These are phyloP conservation scores for Cryptococcus floricola DNA, from an alignment of 1,284 basidiomycete genomes.

Conservation along the genomic window DNA sequence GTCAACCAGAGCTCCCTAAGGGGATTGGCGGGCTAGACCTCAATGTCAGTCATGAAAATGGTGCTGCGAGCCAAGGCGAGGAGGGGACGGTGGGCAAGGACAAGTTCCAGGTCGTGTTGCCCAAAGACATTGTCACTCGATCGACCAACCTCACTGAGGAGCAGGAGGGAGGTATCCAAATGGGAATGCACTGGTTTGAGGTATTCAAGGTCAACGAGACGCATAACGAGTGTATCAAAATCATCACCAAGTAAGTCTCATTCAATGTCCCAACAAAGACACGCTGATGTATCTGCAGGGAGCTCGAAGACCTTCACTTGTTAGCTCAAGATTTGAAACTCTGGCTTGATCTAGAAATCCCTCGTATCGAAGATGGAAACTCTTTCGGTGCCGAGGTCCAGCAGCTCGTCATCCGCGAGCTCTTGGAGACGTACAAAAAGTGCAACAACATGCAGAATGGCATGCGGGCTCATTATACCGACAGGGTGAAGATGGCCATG, in stretches of 20 bases:
- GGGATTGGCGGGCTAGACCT: neutral
- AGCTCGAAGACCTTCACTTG: constrained; percentile 25
- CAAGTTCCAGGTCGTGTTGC: neutral
- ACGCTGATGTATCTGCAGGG: constrained; percentile 13
- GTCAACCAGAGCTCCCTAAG: constrained; percentile 9
- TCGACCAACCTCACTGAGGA: neutral
- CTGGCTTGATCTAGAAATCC: constrained; percentile 38
- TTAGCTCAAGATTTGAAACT: constrained; percentile 23
- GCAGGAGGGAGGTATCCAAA: constrained; percentile 2
- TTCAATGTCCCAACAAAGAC: neutral
- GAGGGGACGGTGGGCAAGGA: neutral
- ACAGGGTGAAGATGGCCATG: constrained; percentile 23
- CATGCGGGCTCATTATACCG: constrained; percentile 19
- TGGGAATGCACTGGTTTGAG: constrained; percentile 34
- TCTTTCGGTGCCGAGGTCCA: constrained; percentile 38
- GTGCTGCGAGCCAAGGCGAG: neutral
- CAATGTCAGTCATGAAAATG: neutral
- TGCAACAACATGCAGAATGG: constrained; percentile 22
- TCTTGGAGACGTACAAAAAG: constrained; percentile 17
- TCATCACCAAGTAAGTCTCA: constrained; percentile 20
- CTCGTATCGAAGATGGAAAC: constrained; percentile 38
- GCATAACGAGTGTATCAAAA: constrained; percentile 11
- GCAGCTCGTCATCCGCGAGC: constrained; percentile 20
- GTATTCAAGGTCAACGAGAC: constrained; percentile 23
- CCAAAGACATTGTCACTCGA: constrained; percentile 2